These are phyloP conservation scores for Tillandsia fasciculata DNA, from an alignment of 176 grass and related monocot genomes.

Conservation along the genomic window DNA sequence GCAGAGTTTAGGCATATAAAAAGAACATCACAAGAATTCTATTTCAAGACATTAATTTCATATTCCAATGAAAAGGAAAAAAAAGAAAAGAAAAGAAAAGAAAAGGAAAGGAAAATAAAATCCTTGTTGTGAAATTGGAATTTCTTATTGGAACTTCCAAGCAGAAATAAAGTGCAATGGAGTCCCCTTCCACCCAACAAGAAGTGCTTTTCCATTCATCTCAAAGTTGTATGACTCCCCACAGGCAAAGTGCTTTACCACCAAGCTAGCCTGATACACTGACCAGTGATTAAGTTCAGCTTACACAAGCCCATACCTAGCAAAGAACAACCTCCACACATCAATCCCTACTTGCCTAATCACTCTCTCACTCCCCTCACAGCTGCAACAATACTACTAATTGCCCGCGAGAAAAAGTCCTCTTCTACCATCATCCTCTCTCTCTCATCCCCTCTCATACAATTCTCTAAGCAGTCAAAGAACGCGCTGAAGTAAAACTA, in stretches of 20 bases:
- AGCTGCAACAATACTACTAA: not conserved
- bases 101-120: not conserved
- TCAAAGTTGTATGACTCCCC: not conserved
- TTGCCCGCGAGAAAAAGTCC: not conserved
- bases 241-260: slow-evolving; percentile 1
- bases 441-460: not conserved
- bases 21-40: too few relatives aligned
- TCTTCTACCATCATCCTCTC: not conserved
- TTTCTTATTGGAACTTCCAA: slow-evolving; percentile 8
- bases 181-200: slow-evolving; percentile 7
- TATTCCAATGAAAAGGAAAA: not conserved
- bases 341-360: not conserved
- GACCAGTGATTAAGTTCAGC: slow-evolving; percentile 2
- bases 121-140: not conserved
- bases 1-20: too few relatives aligned
- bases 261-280: slow-evolving; percentile 1
- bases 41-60: not conserved
- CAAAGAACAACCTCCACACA: slow-evolving; percentile 3
- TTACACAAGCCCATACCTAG: not conserved
- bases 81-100: too few relatives aligned
- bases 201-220: slow-evolving; percentile 1
- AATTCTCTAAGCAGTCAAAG: not conserved
- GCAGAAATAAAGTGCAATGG: slow-evolving; percentile 2
- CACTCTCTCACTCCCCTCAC: not conserved
- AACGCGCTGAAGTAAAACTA: not conserved